These are phyloP conservation scores for Acer campestre DNA, from an alignment of 345 rosid genomes.

Conservation along the genomic window DNA sequence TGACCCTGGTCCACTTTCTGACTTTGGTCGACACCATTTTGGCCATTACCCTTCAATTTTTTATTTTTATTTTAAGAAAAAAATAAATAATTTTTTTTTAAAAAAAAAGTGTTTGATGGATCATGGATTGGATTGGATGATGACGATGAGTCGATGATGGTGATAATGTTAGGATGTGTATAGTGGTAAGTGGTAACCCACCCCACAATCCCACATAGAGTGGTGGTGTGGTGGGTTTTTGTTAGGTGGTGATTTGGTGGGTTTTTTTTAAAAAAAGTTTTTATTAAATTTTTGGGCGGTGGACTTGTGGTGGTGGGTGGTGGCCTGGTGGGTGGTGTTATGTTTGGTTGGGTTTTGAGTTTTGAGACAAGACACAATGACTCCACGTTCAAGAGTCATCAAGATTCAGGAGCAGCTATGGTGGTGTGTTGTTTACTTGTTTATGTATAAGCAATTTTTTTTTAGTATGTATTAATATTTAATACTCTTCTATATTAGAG, in stretches of 20 bases:
- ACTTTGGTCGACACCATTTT: slow-evolving; percentile 3
- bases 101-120: not conserved
- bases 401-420: no score
- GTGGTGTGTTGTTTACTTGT: no score
- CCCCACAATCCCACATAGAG: slow-evolving; percentile 18
- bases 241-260: slow-evolving; percentile 15
- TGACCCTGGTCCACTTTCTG: slow-evolving; percentile 30
- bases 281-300: not conserved
- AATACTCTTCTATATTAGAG: no score
- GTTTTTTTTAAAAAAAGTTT: not conserved
- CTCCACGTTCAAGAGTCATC: no score
- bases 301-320: not conserved
- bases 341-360: no score
- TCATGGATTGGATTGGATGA: no score
- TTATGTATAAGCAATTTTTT: no score
- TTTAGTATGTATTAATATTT: no score
- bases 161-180: not conserved
- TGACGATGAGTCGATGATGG: not conserved
- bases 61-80: no score
- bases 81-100: no score
- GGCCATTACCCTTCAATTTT: not conserved
- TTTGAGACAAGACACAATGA: no score
- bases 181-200: slow-evolving; percentile 7
- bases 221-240: slow-evolving; percentile 3
- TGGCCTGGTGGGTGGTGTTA: not conserved